Evolutionary conservation across 495 filamentous ascomycete genomes (phyloP), one percentile per base, ranked within the genome.

Genomic region (Parachaetomium inaequale): DNA sequence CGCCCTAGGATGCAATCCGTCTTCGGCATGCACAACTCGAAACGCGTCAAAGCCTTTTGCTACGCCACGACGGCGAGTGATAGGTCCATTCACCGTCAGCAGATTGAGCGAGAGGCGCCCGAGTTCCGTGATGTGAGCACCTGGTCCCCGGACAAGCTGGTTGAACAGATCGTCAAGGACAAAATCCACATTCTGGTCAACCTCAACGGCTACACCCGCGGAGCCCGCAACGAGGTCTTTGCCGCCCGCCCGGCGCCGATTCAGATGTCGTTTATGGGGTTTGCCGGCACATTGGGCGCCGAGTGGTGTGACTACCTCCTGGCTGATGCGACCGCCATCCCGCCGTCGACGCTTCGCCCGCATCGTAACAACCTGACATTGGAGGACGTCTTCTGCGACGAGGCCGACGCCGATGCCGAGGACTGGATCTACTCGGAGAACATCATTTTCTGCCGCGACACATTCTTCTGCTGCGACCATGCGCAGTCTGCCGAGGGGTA

Each of bases 211-310:
- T 99, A 98, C 75, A 99, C 94, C 6, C 84, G 94, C 34, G 94
- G 94, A 21, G 94, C 94, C n/a, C 86, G 92, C 42, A 99, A 99
- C 65, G 95, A 99, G 71, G 85, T 98, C 19, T 99, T 99, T 74
- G 94, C 94, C 36, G 94, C 95, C 14, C 85, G 94, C 28, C 92
- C 94, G 11, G 92, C 92, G 4, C 94, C 94, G 0, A 93, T 99
- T 53, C 94, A 98, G 66, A 99, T 99, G 94, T 96, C 94, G 0
- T 99, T 99, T 72, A 99, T 99, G 94, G 94, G 94, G 2, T 98
- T 99, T 74, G 94, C 94, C 1, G 94, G 94, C 7, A 96, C 94
- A 2, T 80, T 99, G 10, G 94, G 95, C 12, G 94, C 94, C 29
- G 94, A 98, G 69, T 99, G 94, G 94, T 99, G 94, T 71, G 94